Conservation (phyloP, 306 rosid genomes). For the Calophaca sinica region DNA sequence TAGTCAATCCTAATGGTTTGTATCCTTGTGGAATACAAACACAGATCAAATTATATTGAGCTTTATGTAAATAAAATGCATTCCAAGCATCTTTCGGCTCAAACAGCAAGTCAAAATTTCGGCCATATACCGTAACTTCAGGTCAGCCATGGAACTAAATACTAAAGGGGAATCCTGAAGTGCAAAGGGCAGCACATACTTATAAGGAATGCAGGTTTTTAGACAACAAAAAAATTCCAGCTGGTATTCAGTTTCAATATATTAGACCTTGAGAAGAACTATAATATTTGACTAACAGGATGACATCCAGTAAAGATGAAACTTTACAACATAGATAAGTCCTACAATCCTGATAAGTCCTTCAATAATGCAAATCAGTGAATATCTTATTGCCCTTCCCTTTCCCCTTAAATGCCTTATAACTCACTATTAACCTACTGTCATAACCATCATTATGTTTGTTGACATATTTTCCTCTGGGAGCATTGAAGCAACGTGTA, state of each 20-base stretch:
- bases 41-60: no score
- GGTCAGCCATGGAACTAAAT: no score
- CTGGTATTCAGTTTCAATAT: no score
- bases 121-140: no score
- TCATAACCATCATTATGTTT: not conserved
- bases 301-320: not conserved
- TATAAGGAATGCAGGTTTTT: no score
- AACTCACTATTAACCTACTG: not conserved
- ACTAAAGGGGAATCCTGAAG: no score
- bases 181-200: no score
- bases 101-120: no score
- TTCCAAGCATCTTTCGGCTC: no score
- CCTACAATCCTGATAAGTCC: conserved; percentile 3
- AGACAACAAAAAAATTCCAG: no score
- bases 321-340: conserved; percentile 7
- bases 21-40: no score
- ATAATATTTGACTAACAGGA: not conserved
- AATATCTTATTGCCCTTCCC: not conserved
- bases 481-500: not conserved
- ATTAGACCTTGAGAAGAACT: not conserved
- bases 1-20: not conserved
- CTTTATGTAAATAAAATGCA: no score
- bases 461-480: not conserved
- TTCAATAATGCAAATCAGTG: conserved; percentile 15
- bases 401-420: conserved; percentile 2